These are phyloP conservation scores for Phoma herbarum DNA, from an alignment of 2,329 filamentous ascomycete genomes.

Conservation along the genomic window DNA sequence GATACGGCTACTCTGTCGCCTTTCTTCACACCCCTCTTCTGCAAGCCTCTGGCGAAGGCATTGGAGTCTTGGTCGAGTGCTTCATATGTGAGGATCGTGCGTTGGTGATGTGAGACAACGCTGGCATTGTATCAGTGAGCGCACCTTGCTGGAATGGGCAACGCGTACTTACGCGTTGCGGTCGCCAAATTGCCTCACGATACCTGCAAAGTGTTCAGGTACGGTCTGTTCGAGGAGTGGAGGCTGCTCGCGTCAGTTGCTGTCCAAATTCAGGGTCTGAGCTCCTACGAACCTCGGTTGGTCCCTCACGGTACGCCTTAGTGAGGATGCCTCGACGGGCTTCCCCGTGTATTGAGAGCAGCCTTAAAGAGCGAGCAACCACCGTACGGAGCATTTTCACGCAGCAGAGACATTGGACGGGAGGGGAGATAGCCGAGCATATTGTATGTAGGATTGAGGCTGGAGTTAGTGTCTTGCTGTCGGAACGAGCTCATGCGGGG, in stretches of 20 bases:
- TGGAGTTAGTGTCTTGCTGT: slow-evolving; percentile 6
- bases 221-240: slow-evolving; percentile 73
- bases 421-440: slow-evolving; percentile 16
- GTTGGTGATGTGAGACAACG: slow-evolving; percentile 69
- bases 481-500: slow-evolving; percentile 29
- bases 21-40: slow-evolving; percentile 75
- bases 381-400: slow-evolving; percentile 43
- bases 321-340: slow-evolving; percentile 42
- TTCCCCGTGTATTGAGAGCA: slow-evolving; percentile 1
- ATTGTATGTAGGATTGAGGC: slow-evolving; percentile 9
- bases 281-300: slow-evolving; percentile 41
- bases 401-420: slow-evolving; percentile 24
- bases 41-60: slow-evolving; percentile 74
- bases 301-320: slow-evolving; percentile 44
- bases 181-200: slow-evolving; percentile 72
- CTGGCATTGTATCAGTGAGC: slow-evolving; percentile 42
- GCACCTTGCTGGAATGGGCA: no score
- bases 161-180: slow-evolving; percentile 61
- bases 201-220: slow-evolving; percentile 73
- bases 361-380: slow-evolving; percentile 29
- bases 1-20: slow-evolving; percentile 87
- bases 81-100: slow-evolving; percentile 73
- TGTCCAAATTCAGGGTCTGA: slow-evolving; percentile 3
- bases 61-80: slow-evolving; percentile 80
- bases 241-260: slow-evolving; percentile 59